phyloP scores from a whole-genome alignment of 2,329 filamentous ascomycete species.

The Knufia petricola region DNA sequence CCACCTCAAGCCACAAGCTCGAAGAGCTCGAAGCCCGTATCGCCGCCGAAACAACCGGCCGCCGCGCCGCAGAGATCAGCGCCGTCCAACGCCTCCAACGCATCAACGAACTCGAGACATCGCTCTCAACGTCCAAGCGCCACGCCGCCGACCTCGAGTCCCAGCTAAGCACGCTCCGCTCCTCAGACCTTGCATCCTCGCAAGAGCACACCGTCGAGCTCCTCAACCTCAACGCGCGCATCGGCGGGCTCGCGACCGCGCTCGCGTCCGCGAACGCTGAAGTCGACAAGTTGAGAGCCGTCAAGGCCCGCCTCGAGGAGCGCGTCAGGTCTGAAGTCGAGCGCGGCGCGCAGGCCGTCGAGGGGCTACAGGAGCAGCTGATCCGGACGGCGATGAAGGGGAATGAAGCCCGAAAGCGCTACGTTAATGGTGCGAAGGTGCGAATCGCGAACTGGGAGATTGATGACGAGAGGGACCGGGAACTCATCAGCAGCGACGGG shows the following conservation, averaged over 20 bases:
- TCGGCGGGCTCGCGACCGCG: conserved; percentile 32
- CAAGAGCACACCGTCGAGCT: conserved; percentile 27
- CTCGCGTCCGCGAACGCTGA: conserved; percentile 30
- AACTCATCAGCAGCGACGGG: conserved; percentile 23
- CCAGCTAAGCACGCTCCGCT: conserved; percentile 26
- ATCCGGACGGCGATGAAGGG: conserved; percentile 24
- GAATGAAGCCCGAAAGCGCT: conserved; percentile 22
- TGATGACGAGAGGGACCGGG: conserved; percentile 24
- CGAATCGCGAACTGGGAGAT: conserved; percentile 33
- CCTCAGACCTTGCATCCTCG: background rate
- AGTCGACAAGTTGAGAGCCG: conserved; percentile 28
- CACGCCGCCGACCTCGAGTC: conserved; percentile 28
- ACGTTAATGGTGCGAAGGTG: conserved; percentile 27
- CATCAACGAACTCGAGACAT: conserved; percentile 31
- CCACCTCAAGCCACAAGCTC: conserved; percentile 27
- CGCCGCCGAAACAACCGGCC: conserved; percentile 26
- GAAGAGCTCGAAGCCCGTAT: conserved; percentile 29
- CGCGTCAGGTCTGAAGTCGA: conserved; percentile 31
- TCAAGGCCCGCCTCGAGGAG: conserved; percentile 30
- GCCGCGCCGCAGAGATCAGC: conserved; percentile 28
- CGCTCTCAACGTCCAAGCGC: conserved; percentile 28
- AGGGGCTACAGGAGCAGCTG: conserved; percentile 32
- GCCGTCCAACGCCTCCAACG: conserved; percentile 28
- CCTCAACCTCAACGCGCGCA: conserved; percentile 33
- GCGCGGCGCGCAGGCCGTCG: conserved; percentile 28